Evolutionary conservation across 2,329 filamentous ascomycete genomes (phyloP).

Genomic region (Penicillium sp.): DNA sequence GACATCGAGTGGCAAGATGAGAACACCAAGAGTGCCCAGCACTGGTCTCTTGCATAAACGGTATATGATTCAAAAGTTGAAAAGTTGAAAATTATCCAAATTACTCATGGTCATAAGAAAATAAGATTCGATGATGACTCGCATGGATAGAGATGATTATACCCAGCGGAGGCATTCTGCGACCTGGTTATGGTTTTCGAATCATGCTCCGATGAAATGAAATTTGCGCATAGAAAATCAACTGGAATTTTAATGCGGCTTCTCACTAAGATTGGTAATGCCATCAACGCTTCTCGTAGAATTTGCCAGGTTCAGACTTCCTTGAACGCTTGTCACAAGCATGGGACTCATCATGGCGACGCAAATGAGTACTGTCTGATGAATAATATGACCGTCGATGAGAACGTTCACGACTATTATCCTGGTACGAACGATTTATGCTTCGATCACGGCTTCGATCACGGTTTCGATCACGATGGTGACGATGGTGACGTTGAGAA

Average conservation of each 20-base stretch:
- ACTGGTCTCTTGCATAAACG: conserved; percentile 42
- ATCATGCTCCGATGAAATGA: not conserved
- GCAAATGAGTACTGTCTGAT: conserved; percentile 17
- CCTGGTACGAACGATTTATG: not conserved
- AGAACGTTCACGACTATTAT: conserved; percentile 16
- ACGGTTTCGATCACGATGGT: conserved; percentile 6
- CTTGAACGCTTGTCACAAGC: conserved; percentile 6
- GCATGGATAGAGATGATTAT: conserved; percentile 6
- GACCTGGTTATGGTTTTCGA: conserved; percentile 6
- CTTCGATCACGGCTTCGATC: conserved; percentile 19
- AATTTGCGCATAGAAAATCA: not conserved
- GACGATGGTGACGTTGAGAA: conserved; percentile 22
- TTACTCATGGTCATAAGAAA: conserved; percentile 10
- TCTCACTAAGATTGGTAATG: not conserved
- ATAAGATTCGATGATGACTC: conserved; percentile 1
- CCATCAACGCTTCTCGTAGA: not conserved
- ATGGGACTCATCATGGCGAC: conserved; percentile 16
- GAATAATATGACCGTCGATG: conserved; percentile 11
- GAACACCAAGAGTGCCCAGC: conserved; percentile 40
- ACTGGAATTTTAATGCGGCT: not conserved
- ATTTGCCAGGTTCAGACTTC: not conserved
- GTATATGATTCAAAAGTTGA: conserved; percentile 12
- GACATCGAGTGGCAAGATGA: conserved; percentile 60
- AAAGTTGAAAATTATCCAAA: conserved; percentile 10
- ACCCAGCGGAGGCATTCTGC: conserved; percentile 3